phyloP scores from a whole-genome alignment of 169 alveolate species.

The Plasmodium adleri region DNA sequence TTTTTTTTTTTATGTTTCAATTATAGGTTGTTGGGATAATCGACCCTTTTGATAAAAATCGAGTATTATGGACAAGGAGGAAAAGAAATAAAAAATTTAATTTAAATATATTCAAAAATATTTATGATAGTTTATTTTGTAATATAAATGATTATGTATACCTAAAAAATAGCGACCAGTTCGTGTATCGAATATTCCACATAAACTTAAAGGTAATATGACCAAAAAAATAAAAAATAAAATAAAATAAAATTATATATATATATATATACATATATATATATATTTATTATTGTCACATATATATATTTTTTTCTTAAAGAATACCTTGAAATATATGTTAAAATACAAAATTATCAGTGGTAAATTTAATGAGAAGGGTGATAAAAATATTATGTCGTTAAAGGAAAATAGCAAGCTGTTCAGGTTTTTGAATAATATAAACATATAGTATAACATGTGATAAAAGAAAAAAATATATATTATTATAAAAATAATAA shows the following conservation, averaged over 20 bases:
- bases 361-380: conserved; percentile 25
- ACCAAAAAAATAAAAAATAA: neutral
- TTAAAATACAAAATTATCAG: conserved; percentile 45
- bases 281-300: neutral
- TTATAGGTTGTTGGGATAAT: conserved; percentile 56
- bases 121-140: conserved; percentile 39
- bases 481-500: neutral
- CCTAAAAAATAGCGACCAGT: conserved; percentile 31
- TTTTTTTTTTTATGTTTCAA: neutral
- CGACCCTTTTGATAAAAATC: conserved; percentile 56
- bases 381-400: conserved; percentile 24
- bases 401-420: conserved; percentile 22
- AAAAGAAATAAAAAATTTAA: conserved; percentile 38
- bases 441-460: conserved; percentile 16
- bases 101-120: conserved; percentile 27
- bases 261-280: neutral
- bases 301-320: neutral
- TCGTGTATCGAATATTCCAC: conserved; percentile 40
- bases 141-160: conserved; percentile 59
- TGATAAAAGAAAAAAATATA: neutral
- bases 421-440: conserved; percentile 47
- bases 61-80: conserved; percentile 37
- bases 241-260: neutral
- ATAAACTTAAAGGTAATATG: conserved; percentile 45
- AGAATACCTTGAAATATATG: conserved; percentile 64